phyloP scores from a whole-genome alignment of 2,329 filamentous ascomycete species.

The Alternaria sp. region DNA sequence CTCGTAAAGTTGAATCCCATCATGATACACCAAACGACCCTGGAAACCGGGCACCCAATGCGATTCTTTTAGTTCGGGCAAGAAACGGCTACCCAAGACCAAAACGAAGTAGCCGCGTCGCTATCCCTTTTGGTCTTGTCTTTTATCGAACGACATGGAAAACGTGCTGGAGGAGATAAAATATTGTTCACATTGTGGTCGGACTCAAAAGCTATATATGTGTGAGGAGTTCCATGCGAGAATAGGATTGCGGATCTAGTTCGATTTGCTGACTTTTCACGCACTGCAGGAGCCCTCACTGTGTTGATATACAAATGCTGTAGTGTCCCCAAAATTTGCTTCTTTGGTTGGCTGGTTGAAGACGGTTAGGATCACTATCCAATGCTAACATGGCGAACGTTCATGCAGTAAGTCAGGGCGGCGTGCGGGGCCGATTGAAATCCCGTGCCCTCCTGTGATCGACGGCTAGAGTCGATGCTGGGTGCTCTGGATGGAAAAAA shows the following conservation, averaged over 20 bases:
- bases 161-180: conserved; percentile 2
- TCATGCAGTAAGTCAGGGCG: conserved; percentile 10
- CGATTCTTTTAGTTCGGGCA: conserved; percentile 24
- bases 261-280: background rate
- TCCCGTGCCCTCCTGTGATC: conserved; percentile 10
- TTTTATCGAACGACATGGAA: conserved; percentile 21
- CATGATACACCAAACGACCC: background rate
- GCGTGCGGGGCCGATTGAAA: conserved; percentile 16
- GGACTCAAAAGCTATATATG: conserved; percentile 9
- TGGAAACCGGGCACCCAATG: conserved; percentile 2
- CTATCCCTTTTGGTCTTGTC: conserved; percentile 15
- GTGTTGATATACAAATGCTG: conserved; percentile 3
- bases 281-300: background rate
- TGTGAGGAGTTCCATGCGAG: conserved; percentile 9
- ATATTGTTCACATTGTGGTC: conserved; percentile 15
- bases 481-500: background rate
- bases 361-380: conserved; percentile 1
- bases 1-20: conserved; percentile 48
- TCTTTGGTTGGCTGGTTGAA: conserved; percentile 11
- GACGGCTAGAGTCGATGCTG: conserved; percentile 8
- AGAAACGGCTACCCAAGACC: conserved; percentile 25
- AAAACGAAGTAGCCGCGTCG: conserved; percentile 24
- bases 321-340: conserved; percentile 1
- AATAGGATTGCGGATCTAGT: background rate
- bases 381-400: background rate